Conservation (phyloP, 2,329 filamentous ascomycete species). For the Colletotrichum agaves region DNA sequence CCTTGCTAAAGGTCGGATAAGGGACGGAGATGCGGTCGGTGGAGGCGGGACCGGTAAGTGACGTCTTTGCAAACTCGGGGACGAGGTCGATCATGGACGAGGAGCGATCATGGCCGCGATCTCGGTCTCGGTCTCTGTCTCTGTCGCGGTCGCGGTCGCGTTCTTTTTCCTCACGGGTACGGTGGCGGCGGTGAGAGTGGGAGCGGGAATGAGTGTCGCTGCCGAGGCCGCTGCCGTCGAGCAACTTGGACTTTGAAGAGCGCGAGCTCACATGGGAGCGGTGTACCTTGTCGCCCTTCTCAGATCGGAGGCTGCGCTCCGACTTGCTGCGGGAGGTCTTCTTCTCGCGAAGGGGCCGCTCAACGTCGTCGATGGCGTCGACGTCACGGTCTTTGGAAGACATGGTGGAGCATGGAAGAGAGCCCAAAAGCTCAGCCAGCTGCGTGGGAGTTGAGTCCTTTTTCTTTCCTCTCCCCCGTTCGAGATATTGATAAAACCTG, state of each 20-base stretch:
- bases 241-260: constrained; percentile 36
- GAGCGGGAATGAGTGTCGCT: constrained; percentile 27
- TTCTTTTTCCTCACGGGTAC: constrained; percentile 38
- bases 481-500: not conserved
- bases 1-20: constrained; percentile 88
- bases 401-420: constrained; percentile 45
- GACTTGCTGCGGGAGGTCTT: constrained; percentile 34
- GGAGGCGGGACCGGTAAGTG: constrained; percentile 45
- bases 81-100: constrained; percentile 61
- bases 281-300: constrained; percentile 41
- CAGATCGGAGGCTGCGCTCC: constrained; percentile 36
- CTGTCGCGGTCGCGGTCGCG: constrained; percentile 44
- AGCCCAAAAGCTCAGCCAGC: constrained; percentile 33
- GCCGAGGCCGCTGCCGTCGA: constrained; percentile 36
- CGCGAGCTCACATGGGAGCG: constrained; percentile 36
- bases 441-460: not conserved
- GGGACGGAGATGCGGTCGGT: constrained; percentile 66
- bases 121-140: constrained; percentile 45
- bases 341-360: constrained; percentile 48
- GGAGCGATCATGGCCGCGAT: constrained; percentile 43
- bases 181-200: constrained; percentile 37
- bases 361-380: constrained; percentile 48
- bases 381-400: constrained; percentile 55
- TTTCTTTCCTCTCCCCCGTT: no score
- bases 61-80: constrained; percentile 55